Evolutionary conservation across 176 grass and related monocot genomes (phyloP).

Genomic region (Oryza officinalis): DNA sequence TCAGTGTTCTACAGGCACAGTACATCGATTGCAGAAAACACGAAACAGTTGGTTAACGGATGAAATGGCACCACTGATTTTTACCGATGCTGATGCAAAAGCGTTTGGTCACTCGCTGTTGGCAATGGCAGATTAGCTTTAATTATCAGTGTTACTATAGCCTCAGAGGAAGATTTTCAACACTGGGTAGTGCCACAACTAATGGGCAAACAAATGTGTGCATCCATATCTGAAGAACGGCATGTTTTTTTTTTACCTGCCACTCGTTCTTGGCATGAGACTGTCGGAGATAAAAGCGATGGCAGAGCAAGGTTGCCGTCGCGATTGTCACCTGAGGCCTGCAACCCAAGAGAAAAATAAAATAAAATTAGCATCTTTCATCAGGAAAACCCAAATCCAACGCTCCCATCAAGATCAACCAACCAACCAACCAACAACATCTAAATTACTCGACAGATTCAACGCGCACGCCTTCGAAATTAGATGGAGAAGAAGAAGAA

Average conservation of each 20-base stretch:
- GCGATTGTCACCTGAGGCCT: constrained; percentile 72
- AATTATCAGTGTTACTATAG: not conserved
- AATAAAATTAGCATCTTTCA: not conserved
- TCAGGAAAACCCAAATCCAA: not conserved
- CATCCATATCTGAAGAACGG: not conserved
- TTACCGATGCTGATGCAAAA: not conserved
- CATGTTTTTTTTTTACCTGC: constrained; percentile 40
- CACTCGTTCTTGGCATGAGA: constrained; percentile 65
- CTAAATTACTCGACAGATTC: not conserved
- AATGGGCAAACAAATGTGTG: not conserved
- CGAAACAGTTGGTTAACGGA: not conserved
- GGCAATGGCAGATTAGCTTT: not conserved
- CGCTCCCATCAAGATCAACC: not conserved
- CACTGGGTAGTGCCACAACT: not conserved
- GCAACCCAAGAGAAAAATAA: not conserved
- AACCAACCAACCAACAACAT: too few species aligned
- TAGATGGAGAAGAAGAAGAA: not conserved
- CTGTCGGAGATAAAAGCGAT: constrained; percentile 74
- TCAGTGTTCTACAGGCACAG: not conserved
- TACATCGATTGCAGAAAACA: not conserved
- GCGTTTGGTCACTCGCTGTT: not conserved
- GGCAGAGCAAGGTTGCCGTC: constrained; percentile 65
- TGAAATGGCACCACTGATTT: not conserved
- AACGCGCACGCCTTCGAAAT: not conserved
- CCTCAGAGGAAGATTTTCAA: not conserved